Conservation (phyloP, 495 filamentous ascomycete genomes). For the Glarea lozoyensis region DNA sequence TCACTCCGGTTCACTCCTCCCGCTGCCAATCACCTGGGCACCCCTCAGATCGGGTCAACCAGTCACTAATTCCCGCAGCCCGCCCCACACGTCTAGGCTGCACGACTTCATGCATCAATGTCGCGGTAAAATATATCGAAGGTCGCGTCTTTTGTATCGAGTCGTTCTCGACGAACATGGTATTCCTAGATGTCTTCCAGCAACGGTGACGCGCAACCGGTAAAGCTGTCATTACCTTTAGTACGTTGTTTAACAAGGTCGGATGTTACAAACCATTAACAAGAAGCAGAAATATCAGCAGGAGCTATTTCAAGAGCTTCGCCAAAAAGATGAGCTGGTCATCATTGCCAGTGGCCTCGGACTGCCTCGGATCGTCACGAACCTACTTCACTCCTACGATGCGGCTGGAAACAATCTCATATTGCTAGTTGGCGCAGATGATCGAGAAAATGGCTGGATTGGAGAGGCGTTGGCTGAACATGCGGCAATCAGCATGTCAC, state of each 20-base stretch:
- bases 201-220: constrained; percentile 52
- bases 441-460: constrained; percentile 90
- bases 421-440: constrained; percentile 81
- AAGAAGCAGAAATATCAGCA: constrained; percentile 66
- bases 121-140: no score
- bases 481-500: constrained; percentile 62
- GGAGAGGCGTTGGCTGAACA: constrained; percentile 91
- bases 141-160: no score
- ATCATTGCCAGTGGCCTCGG: constrained; percentile 87
- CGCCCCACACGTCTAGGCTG: no score
- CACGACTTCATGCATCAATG: no score
- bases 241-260: constrained; percentile 34
- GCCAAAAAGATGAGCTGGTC: constrained; percentile 86
- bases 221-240: constrained; percentile 89
- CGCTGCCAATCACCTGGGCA: no score
- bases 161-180: constrained; percentile 17
- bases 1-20: no score
- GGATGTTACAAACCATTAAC: constrained; percentile 5
- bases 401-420: constrained; percentile 90
- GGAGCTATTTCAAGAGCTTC: constrained; percentile 84
- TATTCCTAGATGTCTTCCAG: constrained; percentile 44
- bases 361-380: constrained; percentile 81
- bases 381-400: constrained; percentile 93
- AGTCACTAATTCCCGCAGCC: no score
- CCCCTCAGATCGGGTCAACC: no score